These are phyloP conservation scores for Malania oleifera DNA, from an alignment of 164 flowering plant genomes.

Conservation along the genomic window DNA sequence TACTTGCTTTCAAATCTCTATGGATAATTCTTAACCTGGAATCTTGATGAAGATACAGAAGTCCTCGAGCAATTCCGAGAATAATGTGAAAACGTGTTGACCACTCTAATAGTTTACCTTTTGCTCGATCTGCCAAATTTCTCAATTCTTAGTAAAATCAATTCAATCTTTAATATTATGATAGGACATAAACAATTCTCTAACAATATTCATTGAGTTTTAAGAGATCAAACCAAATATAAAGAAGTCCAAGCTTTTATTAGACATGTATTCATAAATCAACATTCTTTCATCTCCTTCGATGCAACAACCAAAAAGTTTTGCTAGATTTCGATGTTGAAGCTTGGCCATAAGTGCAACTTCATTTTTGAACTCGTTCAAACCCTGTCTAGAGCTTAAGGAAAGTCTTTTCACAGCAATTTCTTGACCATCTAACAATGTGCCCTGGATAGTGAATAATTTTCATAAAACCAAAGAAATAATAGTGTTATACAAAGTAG, in stretches of 20 bases:
- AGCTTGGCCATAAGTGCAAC: background rate
- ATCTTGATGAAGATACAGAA: no score
- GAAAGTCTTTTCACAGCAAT: background rate
- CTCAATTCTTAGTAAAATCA: background rate
- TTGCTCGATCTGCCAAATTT: background rate
- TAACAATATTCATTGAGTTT: background rate
- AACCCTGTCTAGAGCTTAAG: background rate
- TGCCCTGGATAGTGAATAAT: background rate
- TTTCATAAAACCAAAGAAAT: background rate
- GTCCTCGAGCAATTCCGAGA: no score
- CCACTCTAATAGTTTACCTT: no score
- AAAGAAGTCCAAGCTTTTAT: slow-evolving; percentile 1
- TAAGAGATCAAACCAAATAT: background rate
- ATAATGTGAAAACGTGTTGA: no score
- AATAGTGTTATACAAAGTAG: background rate
- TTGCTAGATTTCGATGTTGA: background rate
- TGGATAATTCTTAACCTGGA: no score
- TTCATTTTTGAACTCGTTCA: background rate
- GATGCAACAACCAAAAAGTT: background rate
- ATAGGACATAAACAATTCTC: background rate
- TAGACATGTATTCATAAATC: no score
- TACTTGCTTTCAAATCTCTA: no score
- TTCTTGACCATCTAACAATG: background rate
- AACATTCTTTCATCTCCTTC: background rate
- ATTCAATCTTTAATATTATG: background rate